Evolutionary conservation across 768 basidiomycete genomes (phyloP), one percentile per base, ranked within the genome.

Genomic region (Macrolepiota fuliginosa): DNA sequence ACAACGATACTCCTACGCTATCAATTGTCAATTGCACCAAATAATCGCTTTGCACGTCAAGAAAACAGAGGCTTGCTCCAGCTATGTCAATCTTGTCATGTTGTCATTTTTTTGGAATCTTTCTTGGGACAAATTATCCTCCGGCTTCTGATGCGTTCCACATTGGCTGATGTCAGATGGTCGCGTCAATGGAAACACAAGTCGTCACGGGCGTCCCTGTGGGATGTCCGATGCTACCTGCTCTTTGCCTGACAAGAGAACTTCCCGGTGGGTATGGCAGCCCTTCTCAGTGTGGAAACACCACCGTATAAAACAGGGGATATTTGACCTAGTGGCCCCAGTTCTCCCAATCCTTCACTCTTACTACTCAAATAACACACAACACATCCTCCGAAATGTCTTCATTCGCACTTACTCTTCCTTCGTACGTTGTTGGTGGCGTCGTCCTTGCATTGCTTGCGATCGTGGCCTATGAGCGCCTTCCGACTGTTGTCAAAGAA

Each of bases 341-440:
- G 35, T 32, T 24, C n/a, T 4, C 24, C 11, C 11, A 17, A 19
- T 25, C 32, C 37, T 25, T 7, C 7, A 32, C 7, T 32, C 29
- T 7, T 32, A n/a, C 9, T n/a, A 54, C 35, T 54, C 37, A 24
- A 24, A 27, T 9, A 11, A 19, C 53, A 5, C n/a, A 22, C 2
- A 39, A 12, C 32, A 15, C 22, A 19, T 25, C 10, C 2, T 11
- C 29, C n/a, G 50, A 13, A 15, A 50, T 50, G 47, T 58, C 57
- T 2, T 45, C 42, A 45, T 58, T 29, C 49, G 50, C 32, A 10
- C 47, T 58, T n/a, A 58, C 32, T n/a, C 32, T 58, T 29, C 49
- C 57, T 25, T 58, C 57, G 9, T 49, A 36, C 35, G 47, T 49
- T 19, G 57, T 58, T 50, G 57, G 57, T 22, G 47, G 57, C 36